These are phyloP conservation scores for Yarrowia divulgata DNA, from an alignment of 805 yeast genomes.

Conservation along the genomic window DNA sequence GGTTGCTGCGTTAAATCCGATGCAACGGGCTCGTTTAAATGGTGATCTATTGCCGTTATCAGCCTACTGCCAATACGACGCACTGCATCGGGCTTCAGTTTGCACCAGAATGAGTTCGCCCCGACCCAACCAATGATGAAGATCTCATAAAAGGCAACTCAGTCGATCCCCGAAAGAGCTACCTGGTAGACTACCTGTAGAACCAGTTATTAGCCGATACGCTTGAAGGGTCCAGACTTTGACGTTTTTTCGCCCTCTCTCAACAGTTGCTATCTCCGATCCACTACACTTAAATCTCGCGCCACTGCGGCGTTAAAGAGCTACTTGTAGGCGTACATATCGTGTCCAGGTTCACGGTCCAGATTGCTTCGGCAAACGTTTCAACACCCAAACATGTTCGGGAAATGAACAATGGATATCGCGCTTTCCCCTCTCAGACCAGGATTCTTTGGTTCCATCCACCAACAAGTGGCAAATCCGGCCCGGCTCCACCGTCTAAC, in stretches of 20 bases:
- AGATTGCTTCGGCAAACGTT: too few relatives aligned
- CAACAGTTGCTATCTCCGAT: conserved; percentile 7
- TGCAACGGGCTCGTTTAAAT: not conserved
- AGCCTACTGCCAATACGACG: not conserved
- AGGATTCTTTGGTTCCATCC: not conserved
- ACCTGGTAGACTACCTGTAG: too few relatives aligned
- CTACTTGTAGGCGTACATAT: not conserved
- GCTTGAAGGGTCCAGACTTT: not conserved
- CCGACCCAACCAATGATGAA: not conserved
- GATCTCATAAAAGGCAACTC: not conserved
- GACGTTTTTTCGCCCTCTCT: not conserved
- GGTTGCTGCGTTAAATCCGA: conserved; percentile 4
- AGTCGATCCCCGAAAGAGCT: not conserved
- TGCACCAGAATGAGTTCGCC: not conserved
- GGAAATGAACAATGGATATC: not conserved
- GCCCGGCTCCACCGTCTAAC: conserved; percentile 1
- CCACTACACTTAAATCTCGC: conserved; percentile 13
- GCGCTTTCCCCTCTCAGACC: not conserved
- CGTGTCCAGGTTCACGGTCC: too few relatives aligned
- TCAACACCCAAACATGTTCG: too few relatives aligned
- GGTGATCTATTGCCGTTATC: not conserved
- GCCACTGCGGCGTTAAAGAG: conserved; percentile 25
- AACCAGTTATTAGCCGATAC: not conserved
- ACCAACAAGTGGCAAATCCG: conserved; percentile 6
- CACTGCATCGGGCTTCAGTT: too few relatives aligned